These are phyloP conservation scores for Aotearoamyces nothofagi DNA, from an alignment of 2,329 filamentous ascomycete species.

Conservation along the genomic window DNA sequence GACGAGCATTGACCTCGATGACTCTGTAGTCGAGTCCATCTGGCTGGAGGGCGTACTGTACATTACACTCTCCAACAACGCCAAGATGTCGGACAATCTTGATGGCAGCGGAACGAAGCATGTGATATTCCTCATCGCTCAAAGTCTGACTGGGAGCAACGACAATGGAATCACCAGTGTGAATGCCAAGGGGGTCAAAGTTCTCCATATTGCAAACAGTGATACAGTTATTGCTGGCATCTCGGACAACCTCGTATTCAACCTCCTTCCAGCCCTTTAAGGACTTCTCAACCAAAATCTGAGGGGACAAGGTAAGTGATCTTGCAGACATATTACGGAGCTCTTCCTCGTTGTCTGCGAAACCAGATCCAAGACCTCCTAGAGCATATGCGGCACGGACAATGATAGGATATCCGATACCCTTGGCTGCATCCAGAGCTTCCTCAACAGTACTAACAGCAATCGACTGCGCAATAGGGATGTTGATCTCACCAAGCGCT, in stretches of 20 bases:
- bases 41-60: conserved; percentile 92
- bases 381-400: conserved; percentile 94
- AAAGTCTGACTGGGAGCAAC: conserved; percentile 94
- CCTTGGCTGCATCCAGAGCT: conserved; percentile 72
- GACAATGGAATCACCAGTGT: conserved; percentile 97
- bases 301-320: conserved; percentile 83
- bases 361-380: conserved; percentile 89
- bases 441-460: conserved; percentile 86
- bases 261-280: conserved; percentile 99
- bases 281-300: conserved; percentile 96
- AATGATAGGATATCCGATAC: conserved; percentile 92
- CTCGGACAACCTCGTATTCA: conserved; percentile 95
- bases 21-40: conserved; percentile 96
- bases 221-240: conserved; percentile 96
- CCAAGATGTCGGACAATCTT: conserved; percentile 96
- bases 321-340: conserved; percentile 85
- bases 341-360: conserved; percentile 88
- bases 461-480: conserved; percentile 92
- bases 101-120: conserved; percentile 93
- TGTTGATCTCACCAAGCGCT: conserved; percentile 92
- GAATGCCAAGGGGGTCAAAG: conserved; percentile 93
- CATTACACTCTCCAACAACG: conserved; percentile 96
- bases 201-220: conserved; percentile 99
- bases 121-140: conserved; percentile 97
- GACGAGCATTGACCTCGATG: conserved; percentile 97